These are phyloP conservation scores for Rhodotorula mucilaginosa DNA, from an alignment of 1,284 basidiomycete genomes.

Conservation along the genomic window DNA sequence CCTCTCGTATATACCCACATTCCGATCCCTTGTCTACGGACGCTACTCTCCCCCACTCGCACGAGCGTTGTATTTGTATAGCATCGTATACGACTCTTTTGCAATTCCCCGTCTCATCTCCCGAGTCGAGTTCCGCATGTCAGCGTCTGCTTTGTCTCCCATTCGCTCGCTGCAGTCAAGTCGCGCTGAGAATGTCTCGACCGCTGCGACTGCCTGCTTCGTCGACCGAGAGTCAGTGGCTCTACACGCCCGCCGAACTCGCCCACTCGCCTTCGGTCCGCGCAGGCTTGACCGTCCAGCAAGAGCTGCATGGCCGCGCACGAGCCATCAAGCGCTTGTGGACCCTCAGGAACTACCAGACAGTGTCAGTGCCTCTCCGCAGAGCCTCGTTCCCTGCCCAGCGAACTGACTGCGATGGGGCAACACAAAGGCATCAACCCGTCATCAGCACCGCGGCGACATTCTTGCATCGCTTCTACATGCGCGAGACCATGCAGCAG, in stretches of 20 bases:
- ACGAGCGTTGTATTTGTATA: neutral
- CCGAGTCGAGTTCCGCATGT: neutral
- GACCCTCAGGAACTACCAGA: constrained; percentile 1
- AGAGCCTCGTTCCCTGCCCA: neutral
- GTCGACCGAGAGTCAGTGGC: constrained; percentile 32
- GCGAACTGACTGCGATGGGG: neutral
- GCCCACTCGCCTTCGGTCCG: constrained; percentile 25
- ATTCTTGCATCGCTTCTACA: constrained; percentile 46
- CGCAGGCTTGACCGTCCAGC: constrained; percentile 8
- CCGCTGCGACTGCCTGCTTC: constrained; percentile 10
- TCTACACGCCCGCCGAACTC: constrained; percentile 24
- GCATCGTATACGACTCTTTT: neutral
- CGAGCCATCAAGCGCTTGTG: constrained; percentile 21
- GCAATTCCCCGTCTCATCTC: neutral
- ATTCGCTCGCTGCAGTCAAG: neutral
- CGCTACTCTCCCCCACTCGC: too few relatives aligned
- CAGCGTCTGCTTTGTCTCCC: neutral
- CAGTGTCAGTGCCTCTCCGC: constrained; percentile 1
- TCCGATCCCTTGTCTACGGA: too few relatives aligned
- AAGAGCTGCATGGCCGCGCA: constrained; percentile 18
- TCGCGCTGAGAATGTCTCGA: neutral
- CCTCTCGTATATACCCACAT: too few relatives aligned
- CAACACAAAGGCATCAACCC: constrained; percentile 30
- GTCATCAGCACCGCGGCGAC: constrained; percentile 41
- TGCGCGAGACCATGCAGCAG: constrained; percentile 40